phyloP scores from a whole-genome alignment of 169 alveolate species.

The Babesia gibsoni region DNA sequence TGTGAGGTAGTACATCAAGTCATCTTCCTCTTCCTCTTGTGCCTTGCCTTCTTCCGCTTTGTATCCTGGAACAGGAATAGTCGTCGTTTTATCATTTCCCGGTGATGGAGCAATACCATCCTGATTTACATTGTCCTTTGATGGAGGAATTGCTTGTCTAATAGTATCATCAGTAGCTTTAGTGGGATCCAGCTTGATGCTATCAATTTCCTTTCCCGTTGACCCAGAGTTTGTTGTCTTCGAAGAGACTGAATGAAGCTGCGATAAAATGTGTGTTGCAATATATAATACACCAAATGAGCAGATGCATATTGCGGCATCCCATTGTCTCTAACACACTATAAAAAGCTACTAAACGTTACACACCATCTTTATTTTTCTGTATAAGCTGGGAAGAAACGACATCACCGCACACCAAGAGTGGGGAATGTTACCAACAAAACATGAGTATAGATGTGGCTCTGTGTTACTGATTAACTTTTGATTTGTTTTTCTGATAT shows the following conservation, averaged over 20 bases:
- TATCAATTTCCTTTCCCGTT: neutral
- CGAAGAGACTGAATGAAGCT: conserved; percentile 21
- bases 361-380: neutral
- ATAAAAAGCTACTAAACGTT: neutral
- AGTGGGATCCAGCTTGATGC: neutral
- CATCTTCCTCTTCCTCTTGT: conserved; percentile 23
- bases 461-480: too few relatives aligned
- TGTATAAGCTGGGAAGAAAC: too few relatives aligned
- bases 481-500: too few relatives aligned
- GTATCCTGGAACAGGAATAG: neutral
- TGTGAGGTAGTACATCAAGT: conserved; percentile 73
- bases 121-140: neutral
- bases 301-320: conserved; percentile 5
- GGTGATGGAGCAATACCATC: neutral
- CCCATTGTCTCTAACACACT: conserved; percentile 4
- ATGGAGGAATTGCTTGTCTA: neutral
- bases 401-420: neutral
- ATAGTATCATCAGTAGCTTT: neutral
- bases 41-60: conserved; percentile 1
- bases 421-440: too few relatives aligned
- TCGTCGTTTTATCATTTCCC: neutral
- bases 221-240: neutral
- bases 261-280: neutral
- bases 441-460: too few relatives aligned
- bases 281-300: conserved; percentile 3